Conservation (phyloP, 176 grass and related monocot genomes). For the Ensete glaucum region DNA sequence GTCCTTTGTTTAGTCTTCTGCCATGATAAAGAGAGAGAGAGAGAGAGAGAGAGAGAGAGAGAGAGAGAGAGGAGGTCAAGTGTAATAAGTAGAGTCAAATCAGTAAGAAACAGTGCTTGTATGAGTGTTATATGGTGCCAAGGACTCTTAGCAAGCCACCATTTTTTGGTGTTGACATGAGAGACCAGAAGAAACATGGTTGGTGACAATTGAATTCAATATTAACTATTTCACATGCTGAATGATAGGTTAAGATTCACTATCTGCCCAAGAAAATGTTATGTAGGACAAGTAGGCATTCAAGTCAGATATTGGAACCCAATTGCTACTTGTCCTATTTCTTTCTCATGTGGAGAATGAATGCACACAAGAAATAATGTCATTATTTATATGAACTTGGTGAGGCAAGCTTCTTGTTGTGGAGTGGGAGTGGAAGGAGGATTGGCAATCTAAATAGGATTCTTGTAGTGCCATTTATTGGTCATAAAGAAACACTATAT, state of each 20-base stretch:
- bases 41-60: slow-evolving; percentile 1
- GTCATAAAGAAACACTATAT: no score
- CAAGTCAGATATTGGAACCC: not conserved
- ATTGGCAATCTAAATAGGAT: not conserved
- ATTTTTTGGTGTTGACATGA: not conserved
- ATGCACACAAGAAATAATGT: not conserved
- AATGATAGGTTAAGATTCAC: no score
- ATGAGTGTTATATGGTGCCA: not conserved
- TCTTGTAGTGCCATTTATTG: not conserved
- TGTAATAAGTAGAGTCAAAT: not conserved
- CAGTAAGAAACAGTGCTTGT: not conserved
- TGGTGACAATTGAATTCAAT: no score
- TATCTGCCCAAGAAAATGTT: no score
- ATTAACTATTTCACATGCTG: no score
- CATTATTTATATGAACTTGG: not conserved
- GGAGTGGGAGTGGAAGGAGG: no score
- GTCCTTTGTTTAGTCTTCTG: not conserved
- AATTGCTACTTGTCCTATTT: no score
- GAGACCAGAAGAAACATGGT: no score
- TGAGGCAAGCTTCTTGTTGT: not conserved
- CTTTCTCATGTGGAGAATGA: not conserved
- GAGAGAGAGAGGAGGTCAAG: not conserved
- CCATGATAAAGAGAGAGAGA: not conserved
- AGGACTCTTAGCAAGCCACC: not conserved
- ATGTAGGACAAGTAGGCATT: not conserved